phyloP scores from a whole-genome alignment of 768 basidiomycete genomes.

The Termitomyces sp. region DNA sequence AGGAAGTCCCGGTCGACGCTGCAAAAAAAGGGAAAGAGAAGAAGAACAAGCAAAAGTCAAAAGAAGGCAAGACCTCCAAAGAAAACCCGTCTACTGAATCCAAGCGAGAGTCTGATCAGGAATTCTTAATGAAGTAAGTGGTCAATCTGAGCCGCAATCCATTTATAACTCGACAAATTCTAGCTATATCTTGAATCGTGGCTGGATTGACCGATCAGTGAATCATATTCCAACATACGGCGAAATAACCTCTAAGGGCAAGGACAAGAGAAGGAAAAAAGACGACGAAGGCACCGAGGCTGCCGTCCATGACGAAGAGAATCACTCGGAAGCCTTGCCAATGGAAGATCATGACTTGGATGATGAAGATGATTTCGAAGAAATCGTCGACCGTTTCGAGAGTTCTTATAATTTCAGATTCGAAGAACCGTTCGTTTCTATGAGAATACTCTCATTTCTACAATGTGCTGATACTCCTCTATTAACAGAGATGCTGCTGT shows the following conservation, averaged over 20 bases:
- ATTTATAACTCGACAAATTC: background rate
- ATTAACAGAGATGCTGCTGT: conserved; percentile 50
- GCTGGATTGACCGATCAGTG: conserved; percentile 85
- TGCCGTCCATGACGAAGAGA: conserved; percentile 17
- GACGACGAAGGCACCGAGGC: conserved; percentile 13
- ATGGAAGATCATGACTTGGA: conserved; percentile 29
- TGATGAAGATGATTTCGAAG: conserved; percentile 81
- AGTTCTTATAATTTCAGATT: conserved; percentile 97
- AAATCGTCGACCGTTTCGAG: conserved; percentile 88
- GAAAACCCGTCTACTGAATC: conserved; percentile 23
- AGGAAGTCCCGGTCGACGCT: conserved; percentile 21
- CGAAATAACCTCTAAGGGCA: conserved; percentile 54
- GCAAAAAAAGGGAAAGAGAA: conserved; percentile 43
- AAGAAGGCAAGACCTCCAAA: conserved; percentile 25
- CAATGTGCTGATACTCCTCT: background rate
- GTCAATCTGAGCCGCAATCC: background rate
- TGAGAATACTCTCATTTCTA: conserved; percentile 4
- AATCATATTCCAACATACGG: conserved; percentile 78
- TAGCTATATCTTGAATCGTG: conserved; percentile 95
- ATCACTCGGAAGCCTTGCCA: conserved; percentile 16
- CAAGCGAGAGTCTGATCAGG: conserved; percentile 68
- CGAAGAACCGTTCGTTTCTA: conserved; percentile 78
- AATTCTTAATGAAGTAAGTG: conserved; percentile 85
- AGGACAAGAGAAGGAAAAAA: conserved; percentile 26
- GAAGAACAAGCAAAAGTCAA: conserved; percentile 27